phyloP scores from a whole-genome alignment of 1,284 basidiomycete species.

The Irpex lacteus region DNA sequence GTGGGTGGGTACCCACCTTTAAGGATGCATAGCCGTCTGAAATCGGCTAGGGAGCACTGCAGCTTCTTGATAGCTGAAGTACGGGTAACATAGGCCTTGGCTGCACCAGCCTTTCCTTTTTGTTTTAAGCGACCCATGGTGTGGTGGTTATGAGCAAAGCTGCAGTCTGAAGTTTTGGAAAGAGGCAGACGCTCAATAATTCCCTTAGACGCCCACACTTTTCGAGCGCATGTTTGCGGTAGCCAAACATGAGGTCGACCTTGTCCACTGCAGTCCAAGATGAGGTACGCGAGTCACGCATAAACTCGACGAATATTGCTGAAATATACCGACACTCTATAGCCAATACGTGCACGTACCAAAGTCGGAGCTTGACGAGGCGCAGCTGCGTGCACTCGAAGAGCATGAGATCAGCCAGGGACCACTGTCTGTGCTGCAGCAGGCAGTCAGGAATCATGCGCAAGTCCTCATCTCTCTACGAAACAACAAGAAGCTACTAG shows the following conservation, averaged over 20 bases:
- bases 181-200: not conserved
- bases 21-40: constrained; percentile 94
- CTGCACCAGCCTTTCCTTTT: constrained; percentile 90
- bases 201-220: constrained; percentile 24
- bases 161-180: not conserved
- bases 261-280: constrained; percentile 19
- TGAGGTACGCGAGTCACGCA: constrained; percentile 28
- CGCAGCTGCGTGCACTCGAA: constrained; percentile 92
- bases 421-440: constrained; percentile 95
- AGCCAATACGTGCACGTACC: constrained; percentile 97
- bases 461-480: constrained; percentile 97
- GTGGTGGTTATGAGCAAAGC: not conserved
- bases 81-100: constrained; percentile 94
- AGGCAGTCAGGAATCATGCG: constrained; percentile 96
- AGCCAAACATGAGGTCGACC: constrained; percentile 12
- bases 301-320: not conserved
- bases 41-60: constrained; percentile 96
- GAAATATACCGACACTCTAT: constrained; percentile 6
- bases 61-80: constrained; percentile 90
- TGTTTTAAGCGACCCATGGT: constrained; percentile 86
- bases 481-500: constrained; percentile 98
- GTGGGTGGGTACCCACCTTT: constrained; percentile 65
- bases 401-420: constrained; percentile 98
- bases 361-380: constrained; percentile 97
- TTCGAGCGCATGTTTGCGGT: constrained; percentile 20